Percentiles rank a stretch among this genome's conserved stretches.
These are phyloP conservation scores for Aspergillus ruber DNA, from an alignment of 2,329 filamentous ascomycete species.

Conservation along the genomic window DNA sequence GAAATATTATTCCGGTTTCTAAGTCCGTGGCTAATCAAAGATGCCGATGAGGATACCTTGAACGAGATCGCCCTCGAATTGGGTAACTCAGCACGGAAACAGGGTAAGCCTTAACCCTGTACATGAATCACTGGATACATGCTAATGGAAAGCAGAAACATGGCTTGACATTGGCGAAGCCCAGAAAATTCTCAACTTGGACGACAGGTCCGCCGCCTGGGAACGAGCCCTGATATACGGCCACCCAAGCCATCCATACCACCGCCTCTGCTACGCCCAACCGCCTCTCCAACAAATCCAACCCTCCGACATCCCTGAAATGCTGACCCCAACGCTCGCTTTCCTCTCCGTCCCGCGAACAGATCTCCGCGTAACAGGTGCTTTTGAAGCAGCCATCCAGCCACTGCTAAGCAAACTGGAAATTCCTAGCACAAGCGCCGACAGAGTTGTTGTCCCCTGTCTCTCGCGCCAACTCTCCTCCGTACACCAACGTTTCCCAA, in stretches of 20 bases:
- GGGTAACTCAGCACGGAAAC: constrained; percentile 7
- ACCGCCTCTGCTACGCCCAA: constrained; percentile 10
- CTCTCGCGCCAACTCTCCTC: constrained; percentile 13
- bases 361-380: constrained; percentile 10
- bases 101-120: constrained; percentile 3
- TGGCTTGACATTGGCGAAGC: constrained; percentile 6
- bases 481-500: constrained; percentile 10
- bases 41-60: background rate
- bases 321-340: constrained; percentile 12
- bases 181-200: background rate
- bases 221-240: constrained; percentile 10
- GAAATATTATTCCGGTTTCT: constrained; percentile 5
- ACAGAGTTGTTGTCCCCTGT: constrained; percentile 11
- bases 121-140: background rate
- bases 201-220: constrained; percentile 5
- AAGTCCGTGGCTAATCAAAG: constrained; percentile 4
- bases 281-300: constrained; percentile 4
- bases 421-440: constrained; percentile 2
- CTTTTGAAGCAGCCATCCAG: constrained; percentile 11
- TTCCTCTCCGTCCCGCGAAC: constrained; percentile 13
- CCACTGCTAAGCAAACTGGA: constrained; percentile 11
- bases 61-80: constrained; percentile 6
- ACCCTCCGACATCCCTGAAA: constrained; percentile 7
- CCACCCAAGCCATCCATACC: constrained; percentile 15
- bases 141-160: constrained; percentile 4